Evolutionary conservation across 768 basidiomycete species (phyloP).

Genomic region (Russula foetens): DNA sequence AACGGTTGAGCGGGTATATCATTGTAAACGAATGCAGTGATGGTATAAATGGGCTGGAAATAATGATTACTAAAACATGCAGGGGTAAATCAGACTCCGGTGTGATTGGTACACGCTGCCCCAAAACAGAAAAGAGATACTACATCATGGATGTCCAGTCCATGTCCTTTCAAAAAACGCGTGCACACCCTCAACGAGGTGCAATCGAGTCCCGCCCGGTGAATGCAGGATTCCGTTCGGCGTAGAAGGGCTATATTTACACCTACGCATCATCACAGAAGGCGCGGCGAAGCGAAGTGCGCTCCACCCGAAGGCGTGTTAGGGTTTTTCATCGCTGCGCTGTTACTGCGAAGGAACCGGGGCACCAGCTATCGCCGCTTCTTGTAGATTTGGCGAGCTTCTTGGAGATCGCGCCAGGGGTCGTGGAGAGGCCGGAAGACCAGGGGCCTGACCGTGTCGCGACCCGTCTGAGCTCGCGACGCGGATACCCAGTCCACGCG

Average conservation of each 20-base stretch:
- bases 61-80: slow-evolving; percentile 18
- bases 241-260: not conserved
- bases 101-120: slow-evolving; percentile 12
- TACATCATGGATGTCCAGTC: too few relatives aligned
- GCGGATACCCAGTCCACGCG: slow-evolving; percentile 18
- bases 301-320: not conserved
- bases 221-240: not conserved
- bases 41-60: slow-evolving; percentile 18
- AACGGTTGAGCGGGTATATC: not conserved
- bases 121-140: not conserved
- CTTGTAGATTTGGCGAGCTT: slow-evolving; percentile 1
- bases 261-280: slow-evolving; percentile 7
- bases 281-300: not conserved
- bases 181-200: slow-evolving; percentile 4
- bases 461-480: slow-evolving; percentile 20
- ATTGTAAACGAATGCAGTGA: slow-evolving; percentile 9
- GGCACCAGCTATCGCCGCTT: not conserved
- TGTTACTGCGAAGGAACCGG: not conserved
- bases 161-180: not conserved
- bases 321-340: slow-evolving; percentile 1
- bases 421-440: slow-evolving; percentile 25
- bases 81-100: slow-evolving; percentile 18
- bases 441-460: slow-evolving; percentile 21
- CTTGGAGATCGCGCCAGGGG: slow-evolving; percentile 19
- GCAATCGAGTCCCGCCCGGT: not conserved